phyloP scores from a whole-genome alignment of 2,329 filamentous ascomycete species.

The Penicillium sp. region DNA sequence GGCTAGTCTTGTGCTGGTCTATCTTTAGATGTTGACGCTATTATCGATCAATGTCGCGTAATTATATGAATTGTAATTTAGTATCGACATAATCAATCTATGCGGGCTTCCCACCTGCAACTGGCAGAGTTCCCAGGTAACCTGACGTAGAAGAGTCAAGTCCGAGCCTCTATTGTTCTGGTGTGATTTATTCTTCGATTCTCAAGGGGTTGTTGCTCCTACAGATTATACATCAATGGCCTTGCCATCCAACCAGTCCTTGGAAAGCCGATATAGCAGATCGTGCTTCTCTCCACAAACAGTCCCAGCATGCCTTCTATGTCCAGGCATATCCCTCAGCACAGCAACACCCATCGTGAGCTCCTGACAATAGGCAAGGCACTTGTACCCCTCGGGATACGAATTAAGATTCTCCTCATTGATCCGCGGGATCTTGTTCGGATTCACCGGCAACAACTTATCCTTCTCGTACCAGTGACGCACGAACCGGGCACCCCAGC shows the following conservation, averaged over 20 bases:
- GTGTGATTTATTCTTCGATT: too few relatives aligned
- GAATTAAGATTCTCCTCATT: constrained; percentile 43
- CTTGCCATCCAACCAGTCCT: constrained; percentile 50
- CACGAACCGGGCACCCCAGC: constrained; percentile 51
- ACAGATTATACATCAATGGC: constrained; percentile 25
- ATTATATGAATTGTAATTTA: too few relatives aligned
- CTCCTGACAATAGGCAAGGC: constrained; percentile 49
- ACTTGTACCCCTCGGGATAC: constrained; percentile 51
- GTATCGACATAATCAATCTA: too few relatives aligned
- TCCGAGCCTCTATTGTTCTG: too few relatives aligned
- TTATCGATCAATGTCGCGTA: too few relatives aligned
- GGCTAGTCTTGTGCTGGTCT: too few relatives aligned
- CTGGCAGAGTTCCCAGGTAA: too few relatives aligned
- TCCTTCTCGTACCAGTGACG: constrained; percentile 58
- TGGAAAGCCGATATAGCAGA: constrained; percentile 47
- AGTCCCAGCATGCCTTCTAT: constrained; percentile 41
- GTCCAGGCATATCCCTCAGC: constrained; percentile 49
- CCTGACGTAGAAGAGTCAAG: too few relatives aligned
- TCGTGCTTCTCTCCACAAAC: constrained; percentile 49
- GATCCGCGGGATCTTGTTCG: constrained; percentile 44
- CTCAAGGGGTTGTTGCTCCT: too few relatives aligned
- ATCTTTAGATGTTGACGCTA: too few relatives aligned
- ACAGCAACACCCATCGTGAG: constrained; percentile 50
- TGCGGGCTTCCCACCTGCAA: too few relatives aligned
- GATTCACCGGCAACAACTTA: constrained; percentile 52